Evolutionary conservation across 306 rosid species (phyloP).

Genomic region (Comarum palustre): DNA sequence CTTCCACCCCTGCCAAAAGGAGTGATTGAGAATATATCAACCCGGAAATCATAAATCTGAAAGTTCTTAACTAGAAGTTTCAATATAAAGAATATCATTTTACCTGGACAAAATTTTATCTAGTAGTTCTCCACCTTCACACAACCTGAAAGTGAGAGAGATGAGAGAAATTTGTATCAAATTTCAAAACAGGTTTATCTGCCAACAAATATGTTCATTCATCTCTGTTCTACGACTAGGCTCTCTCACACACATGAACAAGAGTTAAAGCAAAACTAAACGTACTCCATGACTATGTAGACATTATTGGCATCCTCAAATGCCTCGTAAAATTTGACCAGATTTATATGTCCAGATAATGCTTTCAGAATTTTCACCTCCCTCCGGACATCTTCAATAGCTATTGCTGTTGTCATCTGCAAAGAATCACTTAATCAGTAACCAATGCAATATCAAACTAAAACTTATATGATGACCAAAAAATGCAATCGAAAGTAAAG

Average conservation of each 20-base stretch:
- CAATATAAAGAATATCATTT: constrained; percentile 29
- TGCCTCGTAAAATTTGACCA: constrained; percentile 81
- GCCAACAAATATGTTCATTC: neutral
- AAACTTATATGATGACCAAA: neutral
- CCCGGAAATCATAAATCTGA: constrained; percentile 25
- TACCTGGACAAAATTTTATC: constrained; percentile 94
- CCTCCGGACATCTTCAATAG: constrained; percentile 91
- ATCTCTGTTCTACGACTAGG: neutral
- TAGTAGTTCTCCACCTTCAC: constrained; percentile 94
- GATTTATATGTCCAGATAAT: constrained; percentile 79
- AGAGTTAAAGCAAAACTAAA: neutral
- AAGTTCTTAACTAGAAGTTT: constrained; percentile 13
- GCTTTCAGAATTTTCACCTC: constrained; percentile 94
- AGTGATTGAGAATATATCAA: constrained; percentile 23
- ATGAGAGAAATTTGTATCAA: constrained; percentile 19
- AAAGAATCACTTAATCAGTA: constrained; percentile 28
- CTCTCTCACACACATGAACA: neutral
- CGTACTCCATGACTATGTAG: constrained; percentile 99
- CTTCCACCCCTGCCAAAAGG: constrained; percentile 83
- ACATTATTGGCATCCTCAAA: constrained; percentile 83
- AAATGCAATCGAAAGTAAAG: neutral
- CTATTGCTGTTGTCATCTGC: constrained; percentile 94
- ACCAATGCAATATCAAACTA: neutral
- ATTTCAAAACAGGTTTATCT: constrained; percentile 12
- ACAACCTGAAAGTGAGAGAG: constrained; percentile 56